Percentiles rank a stretch among this genome's conserved stretches.
phyloP scores from a whole-genome alignment of 495 filamentous ascomycete genomes.

The Neurospora terricola region DNA sequence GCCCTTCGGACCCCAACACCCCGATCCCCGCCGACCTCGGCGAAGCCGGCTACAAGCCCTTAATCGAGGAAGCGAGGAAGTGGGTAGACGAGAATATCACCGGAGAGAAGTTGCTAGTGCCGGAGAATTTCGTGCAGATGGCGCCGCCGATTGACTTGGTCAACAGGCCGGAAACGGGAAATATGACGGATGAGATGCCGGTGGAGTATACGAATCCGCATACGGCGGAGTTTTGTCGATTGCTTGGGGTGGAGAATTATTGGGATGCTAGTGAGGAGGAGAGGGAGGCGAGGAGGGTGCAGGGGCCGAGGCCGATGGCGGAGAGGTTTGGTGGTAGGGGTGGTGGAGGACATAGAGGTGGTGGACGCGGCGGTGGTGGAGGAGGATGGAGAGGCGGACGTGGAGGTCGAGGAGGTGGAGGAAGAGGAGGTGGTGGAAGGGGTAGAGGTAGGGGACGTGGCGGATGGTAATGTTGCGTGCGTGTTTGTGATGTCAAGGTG shows the following conservation, averaged over 20 bases:
- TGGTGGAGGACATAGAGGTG: conserved; percentile 22
- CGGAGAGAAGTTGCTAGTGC: conserved; percentile 49
- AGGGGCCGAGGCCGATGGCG: conserved; percentile 25
- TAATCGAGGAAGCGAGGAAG: conserved; percentile 51
- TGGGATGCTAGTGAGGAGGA: conserved; percentile 67
- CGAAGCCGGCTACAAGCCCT: conserved; percentile 48
- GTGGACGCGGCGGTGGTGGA: conserved; percentile 28
- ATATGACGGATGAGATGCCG: conserved; percentile 37
- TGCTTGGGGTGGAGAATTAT: conserved; percentile 66
- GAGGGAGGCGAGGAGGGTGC: conserved; percentile 39
- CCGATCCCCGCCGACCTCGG: conserved; percentile 44
- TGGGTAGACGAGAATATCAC: conserved; percentile 77
- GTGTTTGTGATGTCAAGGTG: too few species aligned
- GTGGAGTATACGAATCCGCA: conserved; percentile 75
- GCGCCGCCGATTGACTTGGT: conserved; percentile 57
- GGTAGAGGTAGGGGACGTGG: conserved; percentile 4
- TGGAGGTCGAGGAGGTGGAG: conserved; percentile 17
- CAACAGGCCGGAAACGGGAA: conserved; percentile 15
- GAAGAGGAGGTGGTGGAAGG: conserved; percentile 10
- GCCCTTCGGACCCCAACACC: conserved; percentile 29
- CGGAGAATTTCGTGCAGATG: conserved; percentile 64
- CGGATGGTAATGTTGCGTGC: neutral
- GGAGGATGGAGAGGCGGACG: conserved; percentile 25
- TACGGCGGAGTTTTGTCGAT: conserved; percentile 63
- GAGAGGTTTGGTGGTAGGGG: conserved; percentile 22